Conservation (phyloP, 1,284 basidiomycete genomes). For the Macrocystidia cucumis region DNA sequence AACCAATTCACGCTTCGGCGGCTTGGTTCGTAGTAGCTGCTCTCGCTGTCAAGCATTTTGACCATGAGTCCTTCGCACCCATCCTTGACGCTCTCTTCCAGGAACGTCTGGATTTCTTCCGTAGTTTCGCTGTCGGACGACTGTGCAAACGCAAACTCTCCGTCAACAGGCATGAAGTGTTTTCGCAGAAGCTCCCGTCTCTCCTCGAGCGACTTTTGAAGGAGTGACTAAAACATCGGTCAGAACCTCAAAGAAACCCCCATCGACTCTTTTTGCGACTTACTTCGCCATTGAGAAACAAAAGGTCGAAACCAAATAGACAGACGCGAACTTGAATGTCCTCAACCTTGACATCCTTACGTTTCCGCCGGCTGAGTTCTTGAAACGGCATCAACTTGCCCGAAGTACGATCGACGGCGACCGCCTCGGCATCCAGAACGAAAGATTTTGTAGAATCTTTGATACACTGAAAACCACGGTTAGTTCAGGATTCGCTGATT, state of each 20-base stretch:
- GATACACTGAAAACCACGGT: constrained; percentile 60
- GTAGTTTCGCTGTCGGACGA: constrained; percentile 84
- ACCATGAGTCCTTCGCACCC: constrained; percentile 99
- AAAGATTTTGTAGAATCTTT: constrained; percentile 80
- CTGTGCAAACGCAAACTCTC: constrained; percentile 92
- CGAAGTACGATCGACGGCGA: constrained; percentile 86
- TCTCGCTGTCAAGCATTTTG: constrained; percentile 91
- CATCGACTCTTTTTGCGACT: constrained; percentile 15
- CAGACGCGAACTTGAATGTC: constrained; percentile 96
- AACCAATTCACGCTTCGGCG: constrained; percentile 96
- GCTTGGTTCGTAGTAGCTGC: constrained; percentile 94
- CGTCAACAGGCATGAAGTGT: constrained; percentile 78
- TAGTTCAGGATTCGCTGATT: constrained; percentile 5
- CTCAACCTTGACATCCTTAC: constrained; percentile 95
- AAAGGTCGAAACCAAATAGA: constrained; percentile 91
- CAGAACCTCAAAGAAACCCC: constrained; percentile 5
- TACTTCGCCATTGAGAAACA: constrained; percentile 93
- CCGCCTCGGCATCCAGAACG: constrained; percentile 94
- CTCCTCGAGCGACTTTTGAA: constrained; percentile 62
- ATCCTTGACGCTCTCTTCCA: constrained; percentile 95
- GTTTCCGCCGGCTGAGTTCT: constrained; percentile 89
- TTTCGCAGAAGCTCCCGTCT: constrained; percentile 72
- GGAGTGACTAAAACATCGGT: constrained; percentile 41
- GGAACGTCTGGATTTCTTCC: constrained; percentile 92
- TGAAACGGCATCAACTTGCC: constrained; percentile 94